phyloP scores from a whole-genome alignment of 1,284 basidiomycete genomes.

The Xerocomus amazonicus region DNA sequence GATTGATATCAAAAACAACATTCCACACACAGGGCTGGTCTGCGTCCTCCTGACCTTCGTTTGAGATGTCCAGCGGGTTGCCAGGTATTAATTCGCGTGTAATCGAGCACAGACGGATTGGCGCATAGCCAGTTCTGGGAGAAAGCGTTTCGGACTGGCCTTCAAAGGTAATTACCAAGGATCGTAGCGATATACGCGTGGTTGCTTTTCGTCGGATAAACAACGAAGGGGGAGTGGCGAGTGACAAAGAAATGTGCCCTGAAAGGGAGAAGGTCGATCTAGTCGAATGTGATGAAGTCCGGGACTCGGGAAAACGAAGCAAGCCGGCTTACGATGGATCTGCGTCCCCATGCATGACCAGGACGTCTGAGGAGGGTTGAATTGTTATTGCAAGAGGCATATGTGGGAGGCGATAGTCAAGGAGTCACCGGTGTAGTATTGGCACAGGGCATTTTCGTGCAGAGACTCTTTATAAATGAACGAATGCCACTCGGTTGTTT shows the following conservation, averaged over 20 bases:
- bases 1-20: constrained; percentile 63
- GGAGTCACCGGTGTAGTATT: constrained; percentile 13
- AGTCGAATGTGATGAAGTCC: constrained; percentile 7
- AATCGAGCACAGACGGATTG: constrained; percentile 61
- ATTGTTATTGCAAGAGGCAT: constrained; percentile 68
- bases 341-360: constrained; percentile 68
- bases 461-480: constrained; percentile 26
- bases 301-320: background rate
- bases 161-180: constrained; percentile 68
- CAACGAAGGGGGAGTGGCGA: constrained; percentile 48
- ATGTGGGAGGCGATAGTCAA: constrained; percentile 14
- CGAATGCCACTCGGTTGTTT: constrained; percentile 27
- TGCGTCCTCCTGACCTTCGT: constrained; percentile 55
- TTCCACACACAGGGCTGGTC: constrained; percentile 60
- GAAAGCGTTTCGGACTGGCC: constrained; percentile 69
- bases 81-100: constrained; percentile 55
- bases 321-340: constrained; percentile 54
- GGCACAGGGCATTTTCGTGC: background rate
- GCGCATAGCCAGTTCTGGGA: constrained; percentile 55
- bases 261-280: constrained; percentile 77
- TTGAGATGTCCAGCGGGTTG: constrained; percentile 55
- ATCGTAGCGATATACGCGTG: constrained; percentile 55
- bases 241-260: constrained; percentile 61
- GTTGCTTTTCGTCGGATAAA: constrained; percentile 46
- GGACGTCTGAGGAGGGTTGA: constrained; percentile 46